These are phyloP conservation scores for Candida awuae DNA, from an alignment of 805 yeast genomes.

Conservation along the genomic window DNA sequence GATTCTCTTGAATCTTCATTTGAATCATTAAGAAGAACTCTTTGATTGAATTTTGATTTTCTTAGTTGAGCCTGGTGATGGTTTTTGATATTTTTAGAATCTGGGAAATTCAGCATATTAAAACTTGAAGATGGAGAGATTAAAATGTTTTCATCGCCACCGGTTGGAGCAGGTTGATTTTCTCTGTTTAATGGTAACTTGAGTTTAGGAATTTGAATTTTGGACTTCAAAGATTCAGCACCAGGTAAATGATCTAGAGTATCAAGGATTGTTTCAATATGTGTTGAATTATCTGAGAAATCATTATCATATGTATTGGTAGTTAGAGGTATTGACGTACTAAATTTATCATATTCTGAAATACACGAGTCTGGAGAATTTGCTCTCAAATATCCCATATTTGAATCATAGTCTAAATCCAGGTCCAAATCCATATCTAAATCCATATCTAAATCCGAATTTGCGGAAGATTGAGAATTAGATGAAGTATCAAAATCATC, in stretches of 20 bases:
- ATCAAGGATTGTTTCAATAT: not conserved
- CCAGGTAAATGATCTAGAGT: not conserved
- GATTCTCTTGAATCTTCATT: not conserved
- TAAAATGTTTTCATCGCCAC: conserved; percentile 6
- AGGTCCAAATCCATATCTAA: not conserved
- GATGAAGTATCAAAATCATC: not conserved
- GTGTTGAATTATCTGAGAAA: not conserved
- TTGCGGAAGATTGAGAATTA: not conserved
- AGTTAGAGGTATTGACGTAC: conserved; percentile 1
- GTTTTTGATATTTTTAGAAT: not conserved
- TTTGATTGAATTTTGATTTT: too few species aligned
- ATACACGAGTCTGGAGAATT: not conserved
- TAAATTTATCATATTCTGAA: not conserved
- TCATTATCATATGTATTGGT: not conserved
- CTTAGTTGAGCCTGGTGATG: too few species aligned
- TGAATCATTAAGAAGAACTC: not conserved
- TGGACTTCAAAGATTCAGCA: not conserved
- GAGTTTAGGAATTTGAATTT: not conserved
- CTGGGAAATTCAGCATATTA: conserved; percentile 7
- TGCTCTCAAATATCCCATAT: not conserved
- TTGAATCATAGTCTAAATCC: not conserved
- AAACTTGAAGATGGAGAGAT: conserved; percentile 12
- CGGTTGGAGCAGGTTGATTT: not conserved
- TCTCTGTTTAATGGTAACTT: not conserved
- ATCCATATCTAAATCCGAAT: not conserved